Evolutionary conservation across 345 rosid genomes (phyloP), one percentile per base, ranked within the genome.

Genomic region (Citrus trifoliata): DNA sequence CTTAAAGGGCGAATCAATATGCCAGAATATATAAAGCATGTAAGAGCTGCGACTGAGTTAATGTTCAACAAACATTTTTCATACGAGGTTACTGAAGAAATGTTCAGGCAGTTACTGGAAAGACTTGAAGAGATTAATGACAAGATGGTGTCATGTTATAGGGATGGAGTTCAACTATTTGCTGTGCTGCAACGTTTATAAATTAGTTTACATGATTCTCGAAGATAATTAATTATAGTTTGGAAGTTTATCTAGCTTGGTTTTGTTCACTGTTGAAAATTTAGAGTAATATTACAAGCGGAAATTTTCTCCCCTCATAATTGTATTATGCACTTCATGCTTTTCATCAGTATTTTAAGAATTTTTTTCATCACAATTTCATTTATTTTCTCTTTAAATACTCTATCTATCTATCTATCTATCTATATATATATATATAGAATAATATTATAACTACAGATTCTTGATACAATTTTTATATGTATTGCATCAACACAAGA

Each of bases 21-120:
- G 66, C 70, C 35, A 3, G 82, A 78, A 40, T 90, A 75, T 66
- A 74, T 80, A 27, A 74, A 63, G 67, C 90, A 88, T 61, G 76
- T 89, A 42, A 85, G 89, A 70, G 94, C 88, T 38, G 92, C 91
- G 18, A 86, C 76, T 84, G 90, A 88, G 67, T 86, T 71, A 24
- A 86, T 89, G 86, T 82, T 90, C 78, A 61, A 4, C 68, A 69
- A 58, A 24, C 86, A 79, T 62, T 88, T 90, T 62, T n/a, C 76
- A 4, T 5, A 6, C 0, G 75, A 82, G 18, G 32, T 38, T 16
- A 84, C 78, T 10, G 73, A 82, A 10, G 81, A 82, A 70, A 66
- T 89, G 73, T 88, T 89, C 69, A 53, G 63, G 21, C 69, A 77
- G 42, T 73, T 88, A 24, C 70, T 61, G n/a, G 38, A 30, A 10